phyloP scores from a whole-genome alignment of 169 alveolate species.

The Plasmodium vinckei region DNA sequence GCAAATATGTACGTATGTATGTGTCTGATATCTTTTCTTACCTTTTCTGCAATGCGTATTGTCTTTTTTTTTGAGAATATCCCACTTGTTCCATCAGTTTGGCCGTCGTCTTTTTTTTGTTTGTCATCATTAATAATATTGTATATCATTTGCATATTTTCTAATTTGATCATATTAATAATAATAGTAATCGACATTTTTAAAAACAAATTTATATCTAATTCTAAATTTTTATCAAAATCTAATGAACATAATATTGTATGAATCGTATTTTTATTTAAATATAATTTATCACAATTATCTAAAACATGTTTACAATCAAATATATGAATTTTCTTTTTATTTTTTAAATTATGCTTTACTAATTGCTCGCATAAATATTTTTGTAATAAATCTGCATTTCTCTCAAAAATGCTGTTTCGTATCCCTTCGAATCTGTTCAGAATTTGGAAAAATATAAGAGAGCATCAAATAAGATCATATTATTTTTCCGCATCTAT shows the following conservation, averaged over 20 bases:
- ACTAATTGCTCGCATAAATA: slow-evolving; percentile 61
- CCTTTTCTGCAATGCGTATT: slow-evolving; percentile 26
- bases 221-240: slow-evolving; percentile 53
- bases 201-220: slow-evolving; percentile 45
- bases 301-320: slow-evolving; percentile 70
- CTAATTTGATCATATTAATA: slow-evolving; percentile 45
- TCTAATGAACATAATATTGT: slow-evolving; percentile 48
- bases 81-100: slow-evolving; percentile 8
- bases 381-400: slow-evolving; percentile 34
- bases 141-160: slow-evolving; percentile 64
- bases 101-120: slow-evolving; percentile 47
- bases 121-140: slow-evolving; percentile 48
- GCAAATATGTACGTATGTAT: no score
- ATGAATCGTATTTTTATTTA: slow-evolving; percentile 66
- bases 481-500: no score
- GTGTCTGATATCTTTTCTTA: neutral
- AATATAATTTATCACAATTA: slow-evolving; percentile 48
- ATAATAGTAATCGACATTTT: slow-evolving; percentile 51
- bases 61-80: slow-evolving; percentile 20
- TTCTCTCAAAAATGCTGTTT: slow-evolving; percentile 71
- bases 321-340: slow-evolving; percentile 68
- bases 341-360: slow-evolving; percentile 38
- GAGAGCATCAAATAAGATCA: no score
- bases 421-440: slow-evolving; percentile 59
- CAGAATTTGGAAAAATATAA: neutral